Percentiles rank a stretch among this genome's conserved stretches.
phyloP scores from a whole-genome alignment of 2,329 filamentous ascomycete genomes.

The Alternaria sp. region DNA sequence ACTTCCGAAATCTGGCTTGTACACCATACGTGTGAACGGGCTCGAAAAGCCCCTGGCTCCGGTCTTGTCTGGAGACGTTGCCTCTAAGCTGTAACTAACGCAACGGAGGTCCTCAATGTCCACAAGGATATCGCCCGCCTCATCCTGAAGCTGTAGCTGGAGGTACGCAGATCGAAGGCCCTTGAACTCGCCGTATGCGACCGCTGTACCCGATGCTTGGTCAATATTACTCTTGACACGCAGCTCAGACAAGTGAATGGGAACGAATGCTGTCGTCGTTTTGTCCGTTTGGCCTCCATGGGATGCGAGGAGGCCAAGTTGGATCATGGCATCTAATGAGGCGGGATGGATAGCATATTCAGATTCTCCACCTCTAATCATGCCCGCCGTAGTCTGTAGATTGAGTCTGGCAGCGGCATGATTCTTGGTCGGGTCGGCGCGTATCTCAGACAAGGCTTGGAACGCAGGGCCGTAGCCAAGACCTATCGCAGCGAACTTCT shows the following conservation, averaged over 20 bases:
- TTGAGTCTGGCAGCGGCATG: conserved; percentile 11
- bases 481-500: conserved; percentile 20
- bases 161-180: neutral
- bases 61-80: neutral
- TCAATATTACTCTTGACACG: neutral
- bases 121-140: neutral
- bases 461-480: conserved; percentile 30
- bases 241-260: conserved; percentile 2
- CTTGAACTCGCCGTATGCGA: neutral
- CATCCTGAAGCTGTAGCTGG: neutral
- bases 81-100: neutral
- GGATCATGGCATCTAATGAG: conserved; percentile 39
- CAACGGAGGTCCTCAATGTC: neutral
- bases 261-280: conserved; percentile 12
- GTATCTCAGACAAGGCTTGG: conserved; percentile 17
- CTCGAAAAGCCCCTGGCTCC: neutral
- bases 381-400: conserved; percentile 10
- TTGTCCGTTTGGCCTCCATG: conserved; percentile 18
- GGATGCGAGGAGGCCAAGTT: conserved; percentile 28
- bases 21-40: neutral
- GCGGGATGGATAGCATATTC: conserved; percentile 44
- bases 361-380: conserved; percentile 28
- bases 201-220: neutral
- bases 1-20: neutral
- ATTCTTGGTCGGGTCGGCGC: conserved; percentile 3